Percentiles rank a stretch among this genome's conserved stretches.
Evolutionary conservation across 1,284 basidiomycete species (phyloP).

Genomic region (Marasmius oreades): DNA sequence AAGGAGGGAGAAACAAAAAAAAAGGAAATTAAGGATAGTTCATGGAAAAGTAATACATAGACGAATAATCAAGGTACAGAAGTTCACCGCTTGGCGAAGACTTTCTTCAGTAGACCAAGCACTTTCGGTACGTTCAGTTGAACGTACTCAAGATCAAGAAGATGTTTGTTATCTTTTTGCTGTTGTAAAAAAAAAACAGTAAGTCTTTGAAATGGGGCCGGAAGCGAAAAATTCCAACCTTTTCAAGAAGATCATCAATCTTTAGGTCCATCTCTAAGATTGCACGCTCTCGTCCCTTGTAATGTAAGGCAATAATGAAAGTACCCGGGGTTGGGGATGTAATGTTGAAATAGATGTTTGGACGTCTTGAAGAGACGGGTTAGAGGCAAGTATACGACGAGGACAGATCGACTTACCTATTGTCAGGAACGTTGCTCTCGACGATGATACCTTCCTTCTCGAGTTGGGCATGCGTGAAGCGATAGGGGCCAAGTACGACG

Average conservation of each 20-base stretch:
- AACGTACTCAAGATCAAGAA: conserved; percentile 96
- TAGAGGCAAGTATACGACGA: background rate
- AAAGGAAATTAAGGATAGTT: conserved; percentile 9
- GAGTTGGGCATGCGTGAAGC: conserved; percentile 96
- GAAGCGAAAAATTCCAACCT: conserved; percentile 55
- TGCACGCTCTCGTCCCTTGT: conserved; percentile 98
- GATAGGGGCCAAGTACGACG: conserved; percentile 90
- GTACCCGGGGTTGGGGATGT: conserved; percentile 97
- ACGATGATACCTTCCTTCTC: conserved; percentile 99
- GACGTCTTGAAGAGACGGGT: conserved; percentile 55
- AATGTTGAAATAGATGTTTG: conserved; percentile 99
- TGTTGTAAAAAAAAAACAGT: conserved; percentile 30
- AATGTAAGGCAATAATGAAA: conserved; percentile 98
- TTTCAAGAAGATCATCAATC: conserved; percentile 97
- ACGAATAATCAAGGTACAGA: conserved; percentile 16
- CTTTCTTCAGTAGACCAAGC: conserved; percentile 86
- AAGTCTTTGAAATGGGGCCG: conserved; percentile 11
- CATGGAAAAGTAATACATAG: conserved; percentile 26
- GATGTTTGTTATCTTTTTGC: conserved; percentile 98
- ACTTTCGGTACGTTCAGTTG: conserved; percentile 97
- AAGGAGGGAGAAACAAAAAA: conserved; percentile 17
- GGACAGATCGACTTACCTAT: conserved; percentile 61
- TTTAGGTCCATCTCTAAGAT: conserved; percentile 99
- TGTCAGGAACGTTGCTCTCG: conserved; percentile 98
- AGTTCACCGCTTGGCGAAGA: conserved; percentile 78